Conservation (phyloP, 331 rosid genomes). For the Acacia pycnantha region DNA sequence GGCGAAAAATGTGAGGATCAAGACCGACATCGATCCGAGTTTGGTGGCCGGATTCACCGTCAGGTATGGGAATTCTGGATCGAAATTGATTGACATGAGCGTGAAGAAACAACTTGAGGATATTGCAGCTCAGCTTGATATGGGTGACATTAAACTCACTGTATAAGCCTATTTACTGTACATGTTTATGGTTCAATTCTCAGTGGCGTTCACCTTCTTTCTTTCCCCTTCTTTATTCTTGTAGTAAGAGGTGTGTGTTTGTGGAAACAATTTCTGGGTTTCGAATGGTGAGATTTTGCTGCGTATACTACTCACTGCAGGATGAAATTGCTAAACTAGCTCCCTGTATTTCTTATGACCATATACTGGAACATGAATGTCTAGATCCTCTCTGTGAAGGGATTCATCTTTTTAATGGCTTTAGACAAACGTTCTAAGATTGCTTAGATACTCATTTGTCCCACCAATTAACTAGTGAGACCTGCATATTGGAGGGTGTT, state of each 20-base stretch:
- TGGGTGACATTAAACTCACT: slow-evolving; percentile 61
- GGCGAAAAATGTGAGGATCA: slow-evolving; percentile 81
- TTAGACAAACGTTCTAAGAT: not conserved
- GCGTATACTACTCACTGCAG: not conserved
- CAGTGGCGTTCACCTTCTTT: slow-evolving; percentile 1
- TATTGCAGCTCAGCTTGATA: slow-evolving; percentile 79
- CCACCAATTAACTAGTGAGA: not conserved
- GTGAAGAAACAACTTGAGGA: slow-evolving; percentile 92
- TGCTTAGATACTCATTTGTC: not conserved
- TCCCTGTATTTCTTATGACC: not conserved
- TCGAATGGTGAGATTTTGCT: slow-evolving; percentile 1
- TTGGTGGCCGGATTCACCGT: slow-evolving; percentile 90
- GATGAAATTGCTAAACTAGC: not conserved
- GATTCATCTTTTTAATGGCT: not conserved
- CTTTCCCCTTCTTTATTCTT: not conserved
- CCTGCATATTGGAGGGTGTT: not conserved
- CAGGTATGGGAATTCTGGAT: slow-evolving; percentile 72
- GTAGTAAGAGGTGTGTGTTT: not conserved
- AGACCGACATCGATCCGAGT: slow-evolving; percentile 63
- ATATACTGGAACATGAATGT: not conserved
- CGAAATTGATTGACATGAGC: slow-evolving; percentile 87
- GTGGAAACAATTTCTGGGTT: not conserved
- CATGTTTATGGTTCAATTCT: not conserved
- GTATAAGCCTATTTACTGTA: slow-evolving; percentile 17
- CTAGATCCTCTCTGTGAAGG: not conserved